A percentile compares a stretch with the other conserved stretches of the same genome.
Evolutionary conservation across 2,329 filamentous ascomycete species (phyloP).

Genomic region (Fusarium burgessii): DNA sequence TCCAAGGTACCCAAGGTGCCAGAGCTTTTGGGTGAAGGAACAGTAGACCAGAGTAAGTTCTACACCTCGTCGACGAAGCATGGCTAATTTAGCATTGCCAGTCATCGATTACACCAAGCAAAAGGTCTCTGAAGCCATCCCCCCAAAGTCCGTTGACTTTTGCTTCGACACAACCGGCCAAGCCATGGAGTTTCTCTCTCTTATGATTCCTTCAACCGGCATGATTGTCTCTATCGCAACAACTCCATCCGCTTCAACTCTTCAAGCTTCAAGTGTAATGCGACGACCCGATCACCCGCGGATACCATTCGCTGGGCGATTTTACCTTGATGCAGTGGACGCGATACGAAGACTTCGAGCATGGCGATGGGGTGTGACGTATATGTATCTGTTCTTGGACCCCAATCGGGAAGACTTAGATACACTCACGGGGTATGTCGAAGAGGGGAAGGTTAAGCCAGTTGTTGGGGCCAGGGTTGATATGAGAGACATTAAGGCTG

Average conservation of each 20-base stretch:
- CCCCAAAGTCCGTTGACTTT: not conserved
- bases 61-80: fast-evolving
- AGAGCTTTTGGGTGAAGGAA: not conserved
- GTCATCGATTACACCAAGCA: not conserved
- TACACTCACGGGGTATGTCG: not conserved
- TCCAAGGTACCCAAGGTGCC: not conserved
- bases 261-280: not conserved
- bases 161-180: not conserved
- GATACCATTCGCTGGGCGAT: fast-evolving
- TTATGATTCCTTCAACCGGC: not conserved
- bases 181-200: not conserved
- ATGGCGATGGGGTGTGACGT: not conserved
- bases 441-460: not conserved
- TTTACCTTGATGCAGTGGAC: not conserved
- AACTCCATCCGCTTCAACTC: not conserved
- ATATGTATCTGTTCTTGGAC: not conserved
- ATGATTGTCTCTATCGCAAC: not conserved
- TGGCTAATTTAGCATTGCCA: fast-evolving
- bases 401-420: not conserved
- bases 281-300: not conserved
- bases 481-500: not conserved
- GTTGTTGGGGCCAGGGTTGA: not conserved
- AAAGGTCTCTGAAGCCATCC: fast-evolving
- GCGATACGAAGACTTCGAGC: not conserved
- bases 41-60: not conserved